Percentiles rank a stretch among this genome's conserved stretches.
These are phyloP conservation scores for Plantago lanceolata DNA, from an alignment of 305 asterid species.

Conservation along the genomic window DNA sequence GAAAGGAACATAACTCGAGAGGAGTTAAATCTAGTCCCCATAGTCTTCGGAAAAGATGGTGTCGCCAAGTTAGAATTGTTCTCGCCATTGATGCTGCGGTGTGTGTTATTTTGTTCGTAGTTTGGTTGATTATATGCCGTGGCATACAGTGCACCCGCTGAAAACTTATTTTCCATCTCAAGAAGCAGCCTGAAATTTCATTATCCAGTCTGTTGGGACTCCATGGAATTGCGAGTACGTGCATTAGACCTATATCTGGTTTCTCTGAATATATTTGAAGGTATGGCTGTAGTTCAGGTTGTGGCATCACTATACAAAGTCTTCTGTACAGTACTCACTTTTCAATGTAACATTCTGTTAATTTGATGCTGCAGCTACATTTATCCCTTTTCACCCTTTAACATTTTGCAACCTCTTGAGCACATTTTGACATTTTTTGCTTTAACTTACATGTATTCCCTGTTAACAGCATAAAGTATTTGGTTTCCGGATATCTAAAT, in stretches of 20 bases:
- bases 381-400: neutral
- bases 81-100: slow-evolving; percentile 60
- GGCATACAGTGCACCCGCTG: slow-evolving; percentile 59
- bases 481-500: no score
- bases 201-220: slow-evolving; percentile 4
- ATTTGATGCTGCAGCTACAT: slow-evolving; percentile 7
- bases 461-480: no score
- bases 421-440: slow-evolving; percentile 4
- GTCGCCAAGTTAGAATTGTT: slow-evolving; percentile 53
- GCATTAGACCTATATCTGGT: neutral
- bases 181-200: slow-evolving; percentile 4
- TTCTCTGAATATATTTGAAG: neutral
- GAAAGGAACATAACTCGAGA: slow-evolving; percentile 25
- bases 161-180: slow-evolving; percentile 14
- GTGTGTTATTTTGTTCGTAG: slow-evolving; percentile 45
- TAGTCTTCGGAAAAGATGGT: slow-evolving; percentile 50
- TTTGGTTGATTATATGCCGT: slow-evolving; percentile 64
- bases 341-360: slow-evolving; percentile 1
- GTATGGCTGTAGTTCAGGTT: slow-evolving; percentile 15
- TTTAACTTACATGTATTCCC: no score
- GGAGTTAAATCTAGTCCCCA: slow-evolving; percentile 34
- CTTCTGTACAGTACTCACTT: slow-evolving; percentile 23
- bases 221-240: neutral
- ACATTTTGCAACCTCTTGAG: neutral
- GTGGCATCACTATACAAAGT: slow-evolving; percentile 6